phyloP scores from a whole-genome alignment of 192 early-diverging fungal species.

The Linnemannia zychae region DNA sequence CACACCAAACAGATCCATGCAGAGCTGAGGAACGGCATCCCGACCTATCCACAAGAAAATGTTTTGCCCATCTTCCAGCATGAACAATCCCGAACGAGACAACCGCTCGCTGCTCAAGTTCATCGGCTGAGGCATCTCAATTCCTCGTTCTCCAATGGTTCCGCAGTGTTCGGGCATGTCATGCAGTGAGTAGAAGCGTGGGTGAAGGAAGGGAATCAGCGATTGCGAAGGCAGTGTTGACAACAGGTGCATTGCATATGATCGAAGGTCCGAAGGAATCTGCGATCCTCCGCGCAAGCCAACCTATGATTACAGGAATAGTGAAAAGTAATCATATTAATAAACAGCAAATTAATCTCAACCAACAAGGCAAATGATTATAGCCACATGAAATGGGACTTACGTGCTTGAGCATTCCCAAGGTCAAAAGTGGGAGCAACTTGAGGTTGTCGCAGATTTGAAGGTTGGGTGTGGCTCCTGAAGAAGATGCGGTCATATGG shows the following conservation, averaged over 20 bases:
- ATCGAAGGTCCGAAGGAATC: slow-evolving; percentile 86
- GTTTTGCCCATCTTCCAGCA: slow-evolving; percentile 87
- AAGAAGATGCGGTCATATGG: slow-evolving; percentile 75
- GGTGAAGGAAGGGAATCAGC: slow-evolving; percentile 76
- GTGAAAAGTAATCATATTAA: background rate
- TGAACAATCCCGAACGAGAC: slow-evolving; percentile 86
- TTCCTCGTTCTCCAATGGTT: slow-evolving; percentile 68
- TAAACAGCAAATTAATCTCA: background rate
- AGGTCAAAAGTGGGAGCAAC: slow-evolving; percentile 84
- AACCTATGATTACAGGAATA: slow-evolving; percentile 37
- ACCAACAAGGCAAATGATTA: background rate
- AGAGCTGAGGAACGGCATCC: slow-evolving; percentile 80
- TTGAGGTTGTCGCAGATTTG: slow-evolving; percentile 88
- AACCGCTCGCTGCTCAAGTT: slow-evolving; percentile 90
- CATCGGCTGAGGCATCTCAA: slow-evolving; percentile 82
- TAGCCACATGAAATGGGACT: slow-evolving; percentile 14
- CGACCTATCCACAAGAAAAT: slow-evolving; percentile 93
- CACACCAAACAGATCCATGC: slow-evolving; percentile 81
- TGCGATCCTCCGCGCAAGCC: slow-evolving; percentile 73
- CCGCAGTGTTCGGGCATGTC: slow-evolving; percentile 76
- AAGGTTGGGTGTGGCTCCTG: slow-evolving; percentile 84
- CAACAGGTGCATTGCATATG: slow-evolving; percentile 82
- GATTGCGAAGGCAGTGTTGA: slow-evolving; percentile 88
- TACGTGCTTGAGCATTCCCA: slow-evolving; percentile 91
- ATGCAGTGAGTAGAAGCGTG: slow-evolving; percentile 89